These are phyloP conservation scores for Elsinoe batatas DNA, from an alignment of 2,329 filamentous ascomycete genomes.

Conservation along the genomic window DNA sequence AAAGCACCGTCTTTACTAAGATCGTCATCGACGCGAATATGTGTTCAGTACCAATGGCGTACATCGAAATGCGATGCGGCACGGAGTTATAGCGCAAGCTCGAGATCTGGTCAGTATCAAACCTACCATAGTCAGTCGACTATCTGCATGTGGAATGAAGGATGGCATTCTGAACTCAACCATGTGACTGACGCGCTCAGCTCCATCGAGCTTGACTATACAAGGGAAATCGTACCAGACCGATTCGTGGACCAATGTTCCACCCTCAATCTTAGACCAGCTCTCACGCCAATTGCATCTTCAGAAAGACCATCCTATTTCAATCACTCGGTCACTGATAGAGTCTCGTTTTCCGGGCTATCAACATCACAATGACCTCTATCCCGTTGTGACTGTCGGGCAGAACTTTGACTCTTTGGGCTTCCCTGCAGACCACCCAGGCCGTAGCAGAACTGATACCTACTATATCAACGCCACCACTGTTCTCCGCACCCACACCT, in stretches of 20 bases:
- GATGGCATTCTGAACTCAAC: neutral
- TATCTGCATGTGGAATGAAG: neutral
- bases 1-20: neutral
- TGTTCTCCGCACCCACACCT: conserved; percentile 85
- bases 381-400: conserved; percentile 70
- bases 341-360: conserved; percentile 78
- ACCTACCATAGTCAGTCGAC: too few relatives aligned
- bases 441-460: conserved; percentile 78
- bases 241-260: conserved; percentile 79
- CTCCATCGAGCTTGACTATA: conserved; percentile 35
- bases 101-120: neutral
- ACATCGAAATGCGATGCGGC: neutral
- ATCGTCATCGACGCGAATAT: neutral
- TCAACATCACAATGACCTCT: conserved; percentile 66
- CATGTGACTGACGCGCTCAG: neutral
- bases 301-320: conserved; percentile 79
- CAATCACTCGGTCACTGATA: conserved; percentile 84
- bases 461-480: conserved; percentile 86
- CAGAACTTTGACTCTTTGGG: conserved; percentile 98
- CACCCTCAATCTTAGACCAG: conserved; percentile 62
- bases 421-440: conserved; percentile 79
- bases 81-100: neutral
- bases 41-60: neutral
- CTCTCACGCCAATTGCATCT: conserved; percentile 75
- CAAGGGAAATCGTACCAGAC: conserved; percentile 54